Percentiles rank a stretch among this genome's conserved stretches.
Conservation (phyloP, 441 rosid genomes). For the Flueggea neowawraea region DNA sequence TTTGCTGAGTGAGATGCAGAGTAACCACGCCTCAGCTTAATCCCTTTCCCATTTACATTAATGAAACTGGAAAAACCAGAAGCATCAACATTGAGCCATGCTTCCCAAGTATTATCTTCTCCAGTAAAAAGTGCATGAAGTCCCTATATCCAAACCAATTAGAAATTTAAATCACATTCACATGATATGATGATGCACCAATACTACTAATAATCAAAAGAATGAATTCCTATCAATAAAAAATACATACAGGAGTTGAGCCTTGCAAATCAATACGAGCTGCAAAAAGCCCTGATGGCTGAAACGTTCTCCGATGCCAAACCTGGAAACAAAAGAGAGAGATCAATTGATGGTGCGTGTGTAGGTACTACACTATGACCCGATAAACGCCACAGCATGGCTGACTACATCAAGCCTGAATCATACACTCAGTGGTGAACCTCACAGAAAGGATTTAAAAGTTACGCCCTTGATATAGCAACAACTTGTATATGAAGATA, state of each 20-base stretch:
- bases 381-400: too few species aligned
- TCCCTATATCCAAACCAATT: slow-evolving; percentile 43
- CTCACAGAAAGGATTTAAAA: too few species aligned
- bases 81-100: slow-evolving; percentile 86
- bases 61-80: slow-evolving; percentile 72
- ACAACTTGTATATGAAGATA: too few species aligned
- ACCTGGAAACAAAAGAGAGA: slow-evolving; percentile 41
- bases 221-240: slow-evolving; percentile 10
- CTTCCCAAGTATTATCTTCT: slow-evolving; percentile 98
- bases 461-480: too few species aligned
- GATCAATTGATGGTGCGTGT: neutral
- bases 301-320: slow-evolving; percentile 97
- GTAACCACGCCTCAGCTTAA: slow-evolving; percentile 94
- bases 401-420: too few species aligned
- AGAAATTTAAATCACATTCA: slow-evolving; percentile 13
- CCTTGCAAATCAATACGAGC: slow-evolving; percentile 97
- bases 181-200: slow-evolving; percentile 5
- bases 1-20: slow-evolving; percentile 63
- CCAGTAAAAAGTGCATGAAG: slow-evolving; percentile 93
- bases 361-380: too few species aligned
- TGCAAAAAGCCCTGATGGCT: slow-evolving; percentile 96
- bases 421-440: too few species aligned
- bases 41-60: slow-evolving; percentile 64
- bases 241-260: slow-evolving; percentile 65
- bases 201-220: slow-evolving; percentile 9